These are phyloP conservation scores for Dictyostelium brefeldianum DNA, from an alignment of 78 protist genomes.

Conservation along the genomic window DNA sequence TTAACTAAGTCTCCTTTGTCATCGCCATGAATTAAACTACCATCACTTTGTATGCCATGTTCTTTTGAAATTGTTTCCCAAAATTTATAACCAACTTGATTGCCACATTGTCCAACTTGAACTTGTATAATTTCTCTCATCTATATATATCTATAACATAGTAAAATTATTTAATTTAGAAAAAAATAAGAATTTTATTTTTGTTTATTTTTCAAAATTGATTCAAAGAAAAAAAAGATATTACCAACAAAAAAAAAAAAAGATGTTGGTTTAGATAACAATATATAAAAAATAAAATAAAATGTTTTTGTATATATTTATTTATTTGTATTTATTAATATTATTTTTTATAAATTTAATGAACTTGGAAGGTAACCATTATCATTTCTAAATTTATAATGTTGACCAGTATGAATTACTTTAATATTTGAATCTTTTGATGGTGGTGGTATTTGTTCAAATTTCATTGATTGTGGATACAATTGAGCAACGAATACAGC, in stretches of 20 bases:
- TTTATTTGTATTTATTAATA: no score
- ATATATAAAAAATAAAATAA: no score
- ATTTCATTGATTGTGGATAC: not conserved
- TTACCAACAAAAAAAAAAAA: no score
- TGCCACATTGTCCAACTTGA: constrained; percentile 99
- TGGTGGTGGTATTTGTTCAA: not conserved
- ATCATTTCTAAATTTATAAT: not conserved
- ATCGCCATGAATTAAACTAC: constrained; percentile 93
- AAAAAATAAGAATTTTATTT: no score
- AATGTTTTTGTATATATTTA: no score
- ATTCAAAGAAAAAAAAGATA: no score
- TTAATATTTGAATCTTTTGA: not conserved
- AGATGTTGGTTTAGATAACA: no score
- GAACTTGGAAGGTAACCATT: not conserved
- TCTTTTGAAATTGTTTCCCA: constrained; percentile 96
- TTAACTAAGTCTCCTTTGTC: constrained; percentile 94
- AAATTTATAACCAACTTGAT: constrained; percentile 97
- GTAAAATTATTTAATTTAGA: no score
- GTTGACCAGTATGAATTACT: not conserved
- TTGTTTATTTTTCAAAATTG: no score
- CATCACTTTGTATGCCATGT: constrained; percentile 98
- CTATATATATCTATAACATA: no score
- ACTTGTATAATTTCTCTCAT: constrained; percentile 98
- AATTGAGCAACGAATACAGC: not conserved
- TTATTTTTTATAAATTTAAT: no score